phyloP scores from a whole-genome alignment of 495 filamentous ascomycete genomes.

The Xylaria cubensis region DNA sequence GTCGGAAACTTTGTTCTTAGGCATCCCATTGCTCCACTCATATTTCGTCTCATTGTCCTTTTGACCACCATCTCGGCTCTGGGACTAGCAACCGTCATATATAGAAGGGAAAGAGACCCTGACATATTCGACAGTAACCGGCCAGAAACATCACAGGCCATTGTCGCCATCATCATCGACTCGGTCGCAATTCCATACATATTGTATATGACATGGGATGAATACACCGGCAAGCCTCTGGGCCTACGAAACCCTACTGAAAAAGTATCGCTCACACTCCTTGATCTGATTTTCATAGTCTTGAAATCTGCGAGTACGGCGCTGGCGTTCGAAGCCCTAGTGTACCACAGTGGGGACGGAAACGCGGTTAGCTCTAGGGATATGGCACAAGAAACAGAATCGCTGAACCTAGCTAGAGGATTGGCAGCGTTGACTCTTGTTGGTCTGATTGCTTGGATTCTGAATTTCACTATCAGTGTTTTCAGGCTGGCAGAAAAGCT shows the following conservation, averaged over 20 bases:
- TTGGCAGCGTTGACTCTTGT: conserved; percentile 82
- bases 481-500: conserved; percentile 83
- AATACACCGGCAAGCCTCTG: conserved; percentile 92
- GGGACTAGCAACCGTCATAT: conserved; percentile 79
- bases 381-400: conserved; percentile 41
- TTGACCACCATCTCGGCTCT: conserved; percentile 82
- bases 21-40: conserved; percentile 84
- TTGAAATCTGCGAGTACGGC: conserved; percentile 92
- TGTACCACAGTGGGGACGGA: conserved; percentile 62
- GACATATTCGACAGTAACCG: conserved; percentile 46
- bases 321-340: conserved; percentile 84
- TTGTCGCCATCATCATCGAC: conserved; percentile 91
- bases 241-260: conserved; percentile 81
- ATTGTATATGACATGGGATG: conserved; percentile 92
- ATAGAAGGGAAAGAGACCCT: conserved; percentile 57
- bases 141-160: conserved; percentile 71
- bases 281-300: conserved; percentile 95
- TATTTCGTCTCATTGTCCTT: conserved; percentile 82
- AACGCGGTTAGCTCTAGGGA: conserved; percentile 19
- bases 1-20: conserved; percentile 62
- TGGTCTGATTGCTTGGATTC: conserved; percentile 84
- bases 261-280: conserved; percentile 85
- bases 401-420: conserved; percentile 76
- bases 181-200: conserved; percentile 87
- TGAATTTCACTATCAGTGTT: conserved; percentile 87